These are phyloP conservation scores for Dendrothele bispora DNA, from an alignment of 768 basidiomycete species.

Conservation along the genomic window DNA sequence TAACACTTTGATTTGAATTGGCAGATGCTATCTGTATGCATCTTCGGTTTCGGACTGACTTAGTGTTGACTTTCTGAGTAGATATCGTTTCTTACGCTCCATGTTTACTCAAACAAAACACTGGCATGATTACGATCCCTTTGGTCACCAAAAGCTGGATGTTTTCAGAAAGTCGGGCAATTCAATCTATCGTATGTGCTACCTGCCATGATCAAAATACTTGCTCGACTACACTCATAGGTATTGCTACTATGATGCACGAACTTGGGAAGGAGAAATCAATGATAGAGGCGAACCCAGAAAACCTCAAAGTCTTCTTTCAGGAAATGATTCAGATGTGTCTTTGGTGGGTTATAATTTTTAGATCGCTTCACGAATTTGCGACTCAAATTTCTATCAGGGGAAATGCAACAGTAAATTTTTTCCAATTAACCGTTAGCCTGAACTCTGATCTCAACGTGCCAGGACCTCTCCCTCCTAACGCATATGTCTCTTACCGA, in stretches of 20 bases:
- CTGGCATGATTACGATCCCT: slow-evolving; percentile 85
- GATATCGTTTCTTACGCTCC: slow-evolving; percentile 82
- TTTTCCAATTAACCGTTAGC: background rate
- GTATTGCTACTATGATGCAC: slow-evolving; percentile 72
- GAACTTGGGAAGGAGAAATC: slow-evolving; percentile 57
- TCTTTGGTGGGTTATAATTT: slow-evolving; percentile 57
- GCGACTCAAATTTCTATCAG: slow-evolving; percentile 34
- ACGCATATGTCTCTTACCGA: slow-evolving; percentile 83
- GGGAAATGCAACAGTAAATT: slow-evolving; percentile 89
- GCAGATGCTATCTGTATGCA: slow-evolving; percentile 73
- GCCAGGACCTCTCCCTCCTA: slow-evolving; percentile 84
- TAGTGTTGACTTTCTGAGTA: slow-evolving; percentile 24
- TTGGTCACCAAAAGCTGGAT: slow-evolving; percentile 72
- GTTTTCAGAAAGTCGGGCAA: slow-evolving; percentile 78
- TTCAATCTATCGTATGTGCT: slow-evolving; percentile 72
- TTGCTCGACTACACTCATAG: slow-evolving; percentile 34
- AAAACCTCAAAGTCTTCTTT: slow-evolving; percentile 65
- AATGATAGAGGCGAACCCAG: slow-evolving; percentile 42
- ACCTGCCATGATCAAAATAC: background rate
- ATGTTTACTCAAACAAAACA: slow-evolving; percentile 64
- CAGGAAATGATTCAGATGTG: slow-evolving; percentile 90
- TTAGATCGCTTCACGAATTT: background rate
- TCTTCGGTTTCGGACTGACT: slow-evolving; percentile 2
- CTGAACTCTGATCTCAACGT: background rate
- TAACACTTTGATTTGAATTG: background rate